A percentile compares a stretch with the other conserved stretches of the same genome.
Evolutionary conservation across 306 rosid genomes (phyloP).

Genomic region (Betula pendula): DNA sequence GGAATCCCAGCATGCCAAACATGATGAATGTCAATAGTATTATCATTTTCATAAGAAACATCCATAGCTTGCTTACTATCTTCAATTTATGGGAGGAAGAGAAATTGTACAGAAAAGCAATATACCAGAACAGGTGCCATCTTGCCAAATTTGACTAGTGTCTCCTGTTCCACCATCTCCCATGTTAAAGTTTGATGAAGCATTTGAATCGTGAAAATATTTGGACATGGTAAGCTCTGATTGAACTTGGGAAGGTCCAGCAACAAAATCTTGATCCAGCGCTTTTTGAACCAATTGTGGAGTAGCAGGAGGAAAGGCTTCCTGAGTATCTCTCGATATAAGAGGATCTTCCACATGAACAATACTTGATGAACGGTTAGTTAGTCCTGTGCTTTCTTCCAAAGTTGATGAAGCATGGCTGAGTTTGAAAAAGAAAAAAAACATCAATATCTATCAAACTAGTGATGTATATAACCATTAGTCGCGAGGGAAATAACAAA

Average conservation of each 20-base stretch:
- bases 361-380: slow-evolving; percentile 45
- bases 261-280: slow-evolving; percentile 42
- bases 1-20: slow-evolving; percentile 8
- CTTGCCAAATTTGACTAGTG: slow-evolving; percentile 45
- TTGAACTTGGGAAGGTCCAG: slow-evolving; percentile 38
- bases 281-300: slow-evolving; percentile 40
- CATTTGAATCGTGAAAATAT: slow-evolving; percentile 33
- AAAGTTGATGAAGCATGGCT: slow-evolving; percentile 31
- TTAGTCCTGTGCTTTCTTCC: slow-evolving; percentile 55
- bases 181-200: slow-evolving; percentile 34
- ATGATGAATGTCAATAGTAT: slow-evolving; percentile 1
- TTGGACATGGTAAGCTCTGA: slow-evolving; percentile 39
- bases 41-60: slow-evolving; percentile 11
- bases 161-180: slow-evolving; percentile 46
- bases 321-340: slow-evolving; percentile 42
- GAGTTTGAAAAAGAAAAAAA: neutral
- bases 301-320: slow-evolving; percentile 33
- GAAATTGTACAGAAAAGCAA: slow-evolving; percentile 14
- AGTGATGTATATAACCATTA: neutral
- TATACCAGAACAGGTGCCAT: slow-evolving; percentile 41
- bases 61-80: slow-evolving; percentile 21
- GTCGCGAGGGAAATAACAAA: slow-evolving; percentile 11
- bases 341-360: slow-evolving; percentile 53
- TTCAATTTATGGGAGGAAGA: neutral
- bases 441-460: slow-evolving; percentile 6